These are phyloP conservation scores for Aristolochia fimbriata DNA, from an alignment of 164 flowering plant species.

Conservation along the genomic window DNA sequence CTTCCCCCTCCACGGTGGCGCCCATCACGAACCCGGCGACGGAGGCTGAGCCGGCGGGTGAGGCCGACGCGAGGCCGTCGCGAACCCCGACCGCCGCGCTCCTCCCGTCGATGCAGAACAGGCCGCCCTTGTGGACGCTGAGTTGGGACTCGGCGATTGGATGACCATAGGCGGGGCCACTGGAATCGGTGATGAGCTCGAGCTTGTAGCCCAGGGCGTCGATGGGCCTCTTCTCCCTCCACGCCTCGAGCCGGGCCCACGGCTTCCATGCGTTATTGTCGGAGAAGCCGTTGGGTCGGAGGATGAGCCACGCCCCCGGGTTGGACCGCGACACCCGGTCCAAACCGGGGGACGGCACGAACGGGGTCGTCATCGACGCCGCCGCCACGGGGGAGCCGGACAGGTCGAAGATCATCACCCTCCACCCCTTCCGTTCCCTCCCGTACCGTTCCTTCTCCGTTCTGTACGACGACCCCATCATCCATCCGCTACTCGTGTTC, in stretches of 20 bases:
- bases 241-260: conserved; percentile 95
- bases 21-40: conserved; percentile 58
- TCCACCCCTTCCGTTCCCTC: conserved; percentile 88
- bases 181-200: conserved; percentile 58
- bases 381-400: conserved; percentile 94
- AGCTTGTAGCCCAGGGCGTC: conserved; percentile 83
- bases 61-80: too few species aligned
- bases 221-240: conserved; percentile 68
- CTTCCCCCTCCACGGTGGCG: conserved; percentile 80
- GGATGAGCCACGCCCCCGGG: conserved; percentile 97
- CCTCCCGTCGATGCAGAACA: conserved; percentile 52
- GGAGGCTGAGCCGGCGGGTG: too few species aligned
- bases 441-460: conserved; percentile 38
- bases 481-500: conserved; percentile 37
- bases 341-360: conserved; percentile 82
- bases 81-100: too few species aligned
- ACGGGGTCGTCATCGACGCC: conserved; percentile 94
- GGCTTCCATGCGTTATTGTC: conserved; percentile 69
- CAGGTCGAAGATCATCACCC: conserved; percentile 75
- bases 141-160: conserved; percentile 60
- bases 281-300: conserved; percentile 54
- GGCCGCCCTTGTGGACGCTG: conserved; percentile 58
- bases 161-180: conserved; percentile 32
- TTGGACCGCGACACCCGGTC: conserved; percentile 80
- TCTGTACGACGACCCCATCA: conserved; percentile 39